Base-by-base conservation (phyloP, 1,284 basidiomycete genomes). In the Irpex rosettiformis region DNA sequence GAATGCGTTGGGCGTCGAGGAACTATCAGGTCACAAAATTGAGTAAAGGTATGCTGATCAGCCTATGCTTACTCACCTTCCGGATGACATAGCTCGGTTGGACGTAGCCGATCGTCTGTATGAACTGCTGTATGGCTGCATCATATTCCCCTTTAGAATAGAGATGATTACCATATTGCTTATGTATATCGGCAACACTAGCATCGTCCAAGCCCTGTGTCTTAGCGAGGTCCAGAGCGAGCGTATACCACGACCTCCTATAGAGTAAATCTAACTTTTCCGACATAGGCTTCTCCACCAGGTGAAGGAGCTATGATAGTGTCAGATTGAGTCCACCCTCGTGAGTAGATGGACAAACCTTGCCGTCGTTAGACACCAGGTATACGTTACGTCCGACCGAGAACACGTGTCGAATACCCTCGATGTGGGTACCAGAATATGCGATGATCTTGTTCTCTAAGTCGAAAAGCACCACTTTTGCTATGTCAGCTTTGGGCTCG, bases 61-160 rank as follows among this genome's bases (percentile, higher is more conserved):
- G 43, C 52, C 4, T 4, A 29, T 27, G 18, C 16, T n/a, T 8
- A 21, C 65, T 55, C 25, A 92, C 94, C 82, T 97, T 98, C 64
- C 97, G 86, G 61, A 99, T 96, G 21, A 99, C 94, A 73, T 97
- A 97, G 69, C 94, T 97, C 0, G 96, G 94, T 65, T 95, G 93
- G 0, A 97, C 79, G 58, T 86, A 78, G 0, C 96, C 94, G 25
- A 98, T 89, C 0, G 96, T 98, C 71, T 92, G 85, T 51, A 96
- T 78, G 68, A 92, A 99, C 70, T 98, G 94, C 37, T 84, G 82
- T 89, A 98, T 96, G 1, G 96, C 89, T 4, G 88, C 90, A 62
- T 98, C 96, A 67, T 91, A 97, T 68, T 98, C 94, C 4, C 89
- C 89, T 71, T 97, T 98, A 10, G 77, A 72, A 68, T 99, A 98